Evolutionary conservation across 495 filamentous ascomycete species (phyloP), one percentile per base, ranked within the genome.

Genomic region (Penicillium mononematosum): DNA sequence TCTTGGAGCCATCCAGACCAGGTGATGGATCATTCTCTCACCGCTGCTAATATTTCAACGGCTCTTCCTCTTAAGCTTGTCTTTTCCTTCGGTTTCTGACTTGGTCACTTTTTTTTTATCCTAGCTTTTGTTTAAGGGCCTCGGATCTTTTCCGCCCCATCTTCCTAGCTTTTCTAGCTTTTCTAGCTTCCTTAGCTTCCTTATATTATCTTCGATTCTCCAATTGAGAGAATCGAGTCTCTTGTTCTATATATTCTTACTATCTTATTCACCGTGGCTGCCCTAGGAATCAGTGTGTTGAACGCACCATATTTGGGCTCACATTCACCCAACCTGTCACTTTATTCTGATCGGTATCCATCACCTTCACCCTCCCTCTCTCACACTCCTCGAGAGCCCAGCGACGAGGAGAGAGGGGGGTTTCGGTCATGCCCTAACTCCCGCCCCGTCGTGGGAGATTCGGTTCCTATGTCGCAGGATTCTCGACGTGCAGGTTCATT

Each of bases 391-490:
- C 70, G 66, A 64, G 70, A 73, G 65, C 58, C 66, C 51, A 60
- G 66, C 63, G 66, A 66, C 57, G 64, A 66, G 60, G 70, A 70
- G 71, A 70, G 74, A 73, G 69, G 69, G 70, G 68, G 70, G 62
- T 45, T 64, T 62, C 61, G 72, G 73, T 71, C 72, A 83, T 83
- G 80, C 71, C 63, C 75, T 62, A 69, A 65, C 41, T 61, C 56
- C 57, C 68, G 63, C 32, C 59, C 59, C 38, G 47, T 52, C 50
- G 48, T 66, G 55, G 62, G 63, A 67, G 66, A 74, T 54, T 62
- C 70, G 73, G 63, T 67, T 64, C 75, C 74, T 64, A 82, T 83
- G 80, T 81, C 80, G 74, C 72, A 76, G 66, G 65, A 69, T 51
- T 59, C 69, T 57, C 60, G 70, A 48, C 66, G 65, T 50, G 62